Evolutionary conservation across 208 protist species (phyloP), one percentile per base, ranked within the genome.

Genomic region (Acanthamoeba quina): DNA sequence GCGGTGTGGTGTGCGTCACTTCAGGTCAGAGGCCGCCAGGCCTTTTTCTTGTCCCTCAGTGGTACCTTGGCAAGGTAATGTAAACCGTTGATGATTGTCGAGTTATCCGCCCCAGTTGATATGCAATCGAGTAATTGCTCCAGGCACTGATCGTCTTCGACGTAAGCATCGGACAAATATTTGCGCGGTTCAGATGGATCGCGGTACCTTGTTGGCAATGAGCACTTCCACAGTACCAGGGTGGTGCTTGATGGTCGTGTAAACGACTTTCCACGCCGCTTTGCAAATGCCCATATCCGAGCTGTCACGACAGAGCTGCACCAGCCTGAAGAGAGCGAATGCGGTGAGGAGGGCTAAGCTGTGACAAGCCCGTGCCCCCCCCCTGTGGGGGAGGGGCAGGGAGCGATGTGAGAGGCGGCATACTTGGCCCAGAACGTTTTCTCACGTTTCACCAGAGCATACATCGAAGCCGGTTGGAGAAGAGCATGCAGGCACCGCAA

Each of bases 261-360:
- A 86, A n/a, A 86, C 26, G n/a, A 86, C 15, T 41, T 86, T 86
- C 78, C 78, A 86, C 5, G 78, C 78, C 7, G 26, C 52, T 34
- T 58, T 86, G 78, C 34, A 47, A 24, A 86, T 64, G 15, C 49
- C 78, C 78, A 58, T 86, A 34, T 86, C 49, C n/a, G 49, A 34
- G 24, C 78, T 11, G n/a, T 86, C 78, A 10, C 52, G 41, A 34
- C 78, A 86, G 21, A 4, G 11, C 49, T 52, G 24, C 52, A 62
- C 78, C 7, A 86, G 26, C 78, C 78, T 86, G 44, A n/a, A 47
- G n/a, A 17, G 68, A 26, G 13, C 2, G 15, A 76, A 7, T 5
- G 41, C 41, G 41, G 41, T 47, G 41, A 47, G 41, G 3, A 47
- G 2, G 6, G 41, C 41, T 37, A 31, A 74, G 29, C 15, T 5